Base-by-base conservation (phyloP, 129 eudicot genomes). In the Saussurea involucrata region DNA sequence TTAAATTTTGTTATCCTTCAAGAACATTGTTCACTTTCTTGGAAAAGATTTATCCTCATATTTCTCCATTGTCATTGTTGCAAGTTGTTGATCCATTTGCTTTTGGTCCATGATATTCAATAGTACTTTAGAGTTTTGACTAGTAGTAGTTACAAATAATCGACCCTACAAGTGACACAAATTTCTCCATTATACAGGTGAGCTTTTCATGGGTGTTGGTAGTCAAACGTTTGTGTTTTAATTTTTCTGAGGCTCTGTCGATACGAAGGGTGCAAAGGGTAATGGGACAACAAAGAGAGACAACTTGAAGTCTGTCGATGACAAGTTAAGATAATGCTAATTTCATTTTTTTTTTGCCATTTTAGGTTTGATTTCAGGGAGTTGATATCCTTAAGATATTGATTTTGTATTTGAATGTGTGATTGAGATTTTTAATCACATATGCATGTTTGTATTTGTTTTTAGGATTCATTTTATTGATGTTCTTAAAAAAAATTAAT, bases 291-390 rank as follows among this genome's bases (percentile, higher is more conserved):
- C 84, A 60, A 92, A 75, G 73, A 89, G 80, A 77, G 97, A 89
- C 57, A 68, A 66, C 18, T 83, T 92, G 93, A 92, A 92, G 93
- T 88, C 96, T 71, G 93, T 84, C 68, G 96, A 92, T 73, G 97
- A 92, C 75, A 86, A 85, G 97, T 87, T 76, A 74, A 81, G 80
- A 80, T 74, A 28, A 20, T 74, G 66, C 49, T 61, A 66, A 73
- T 71, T 76, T 72, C 74, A 42, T 74, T 21, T 4, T 78, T 42
- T 58, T 18, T n/a, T n/a, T n/a, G n/a, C n/a, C n/a, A n/a, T n/a
- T n/a, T n/a, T n/a, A n/a, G n/a, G n/a, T n/a, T n/a, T n/a, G n/a
- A n/a, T n/a, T n/a, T n/a, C n/a, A n/a, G n/a, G n/a, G n/a, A n/a
- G n/a, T n/a, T n/a, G n/a, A n/a, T n/a, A n/a, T n/a, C n/a, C n/a